Evolutionary conservation across 257 asterid genomes (phyloP).

Genomic region (Solanum lycopersicoides): DNA sequence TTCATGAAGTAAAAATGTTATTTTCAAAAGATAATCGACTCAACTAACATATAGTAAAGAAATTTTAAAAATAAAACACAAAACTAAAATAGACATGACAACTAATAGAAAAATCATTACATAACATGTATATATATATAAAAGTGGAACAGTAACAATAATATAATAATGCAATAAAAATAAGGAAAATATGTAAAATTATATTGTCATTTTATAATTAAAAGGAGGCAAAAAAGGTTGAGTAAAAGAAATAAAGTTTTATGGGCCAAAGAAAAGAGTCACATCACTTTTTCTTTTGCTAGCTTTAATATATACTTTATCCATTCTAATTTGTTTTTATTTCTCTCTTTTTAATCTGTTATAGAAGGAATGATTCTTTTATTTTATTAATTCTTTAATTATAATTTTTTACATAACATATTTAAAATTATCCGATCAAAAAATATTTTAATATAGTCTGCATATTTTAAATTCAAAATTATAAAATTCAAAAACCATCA

Average conservation of each 20-base stretch:
- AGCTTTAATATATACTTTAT: too few species aligned
- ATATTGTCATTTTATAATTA: neutral
- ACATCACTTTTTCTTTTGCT: too few species aligned
- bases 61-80: too few species aligned
- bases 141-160: neutral
- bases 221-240: neutral
- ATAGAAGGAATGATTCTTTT: neutral
- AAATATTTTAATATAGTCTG: neutral
- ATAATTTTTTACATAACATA: neutral
- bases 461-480: neutral
- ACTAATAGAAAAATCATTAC: neutral
- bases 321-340: neutral
- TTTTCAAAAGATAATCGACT: neutral
- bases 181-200: neutral
- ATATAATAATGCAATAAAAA: too few species aligned
- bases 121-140: neutral
- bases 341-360: too few species aligned
- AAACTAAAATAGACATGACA: neutral
- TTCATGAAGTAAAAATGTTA: fast-evolving
- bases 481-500: neutral
- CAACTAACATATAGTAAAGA: neutral
- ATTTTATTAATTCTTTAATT: neutral
- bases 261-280: neutral
- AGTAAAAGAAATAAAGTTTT: too few species aligned
- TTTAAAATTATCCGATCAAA: fast-evolving